Evolutionary conservation across 306 rosid species (phyloP).

Genomic region (Quercus wislizeni): DNA sequence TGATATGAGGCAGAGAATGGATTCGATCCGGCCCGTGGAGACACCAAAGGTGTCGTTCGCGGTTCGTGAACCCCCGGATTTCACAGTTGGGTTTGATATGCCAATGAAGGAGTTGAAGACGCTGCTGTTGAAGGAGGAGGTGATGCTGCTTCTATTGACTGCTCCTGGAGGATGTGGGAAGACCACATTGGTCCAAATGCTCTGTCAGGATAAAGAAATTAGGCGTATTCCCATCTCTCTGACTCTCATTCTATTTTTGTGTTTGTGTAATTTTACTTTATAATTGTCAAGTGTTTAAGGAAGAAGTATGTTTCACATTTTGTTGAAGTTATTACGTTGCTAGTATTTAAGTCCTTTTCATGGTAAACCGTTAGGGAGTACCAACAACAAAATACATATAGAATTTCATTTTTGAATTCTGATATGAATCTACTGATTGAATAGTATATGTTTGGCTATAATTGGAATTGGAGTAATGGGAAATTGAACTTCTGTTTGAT

Average conservation of each 20-base stretch:
- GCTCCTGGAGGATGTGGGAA: constrained; percentile 54
- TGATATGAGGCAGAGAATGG: too few species aligned
- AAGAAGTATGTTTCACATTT: not conserved
- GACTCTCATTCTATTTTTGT: not conserved
- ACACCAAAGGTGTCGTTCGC: constrained; percentile 1
- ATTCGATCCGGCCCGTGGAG: not conserved
- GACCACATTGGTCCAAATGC: constrained; percentile 41
- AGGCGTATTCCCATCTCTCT: constrained; percentile 22
- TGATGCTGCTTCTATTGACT: constrained; percentile 23
- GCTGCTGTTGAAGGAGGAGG: not conserved
- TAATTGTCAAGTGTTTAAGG: not conserved
- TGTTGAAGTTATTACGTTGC: too few species aligned
- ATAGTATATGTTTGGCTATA: too few species aligned
- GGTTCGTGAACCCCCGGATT: constrained; percentile 31
- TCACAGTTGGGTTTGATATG: constrained; percentile 34
- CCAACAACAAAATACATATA: too few species aligned
- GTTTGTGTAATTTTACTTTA: not conserved
- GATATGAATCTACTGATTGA: too few species aligned
- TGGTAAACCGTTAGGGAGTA: too few species aligned
- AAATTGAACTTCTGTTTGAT: not conserved
- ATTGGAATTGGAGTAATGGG: not conserved
- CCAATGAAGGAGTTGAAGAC: constrained; percentile 26
- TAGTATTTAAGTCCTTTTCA: too few species aligned
- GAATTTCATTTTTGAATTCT: too few species aligned
- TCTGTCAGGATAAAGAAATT: constrained; percentile 39